Evolutionary conservation across 768 basidiomycete genomes (phyloP), one percentile per base, ranked within the genome.

Genomic region (Lactarius vividus): DNA sequence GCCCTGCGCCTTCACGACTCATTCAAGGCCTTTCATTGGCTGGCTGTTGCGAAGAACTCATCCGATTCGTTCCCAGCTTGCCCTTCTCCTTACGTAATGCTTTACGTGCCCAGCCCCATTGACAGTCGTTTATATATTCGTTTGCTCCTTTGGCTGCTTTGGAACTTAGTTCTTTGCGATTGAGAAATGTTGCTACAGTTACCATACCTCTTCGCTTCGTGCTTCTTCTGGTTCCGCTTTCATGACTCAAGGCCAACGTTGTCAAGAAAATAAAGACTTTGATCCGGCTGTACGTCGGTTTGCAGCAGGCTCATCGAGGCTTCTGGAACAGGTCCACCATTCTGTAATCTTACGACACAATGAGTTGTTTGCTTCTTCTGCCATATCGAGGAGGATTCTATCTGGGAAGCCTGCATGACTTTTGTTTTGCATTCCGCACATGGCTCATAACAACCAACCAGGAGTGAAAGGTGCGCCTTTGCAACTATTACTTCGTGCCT

Each of bases 341-440:
- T 61, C 29, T 23, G 18, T 39, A 39, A 55, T 28, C 9, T 54
- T 29, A 55, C 31, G 54, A 28, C 54, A 28, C 53, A 2, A 18
- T 31, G n/a, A 29, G 28, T 18, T 6, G 13, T 29, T 28, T 55
- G 16, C 53, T 33, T 35, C 57, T 42, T 58, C 18, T n/a, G n/a
- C 39, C 37, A 64, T 23, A 57, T 37, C 7, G 33, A 8, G 18
- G 35, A 26, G 33, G 35, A 31, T 53, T 42, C 39, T 64, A 35
- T 39, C 63, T 35, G n/a, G 4, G 39, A 53, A 54, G 40, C 15
- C 18, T 40, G 39, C 29, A n/a, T 3, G 9, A 18, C 11, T 26
- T n/a, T 40, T 62, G 31, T 66, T 57, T 29, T 57, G 46, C 28
- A n/a, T 66, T 57, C 37, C 52, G 31, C 35, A n/a, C 13, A 4